Base-by-base conservation (phyloP, 345 rosid species). In the Eucalyptus urophylla region DNA sequence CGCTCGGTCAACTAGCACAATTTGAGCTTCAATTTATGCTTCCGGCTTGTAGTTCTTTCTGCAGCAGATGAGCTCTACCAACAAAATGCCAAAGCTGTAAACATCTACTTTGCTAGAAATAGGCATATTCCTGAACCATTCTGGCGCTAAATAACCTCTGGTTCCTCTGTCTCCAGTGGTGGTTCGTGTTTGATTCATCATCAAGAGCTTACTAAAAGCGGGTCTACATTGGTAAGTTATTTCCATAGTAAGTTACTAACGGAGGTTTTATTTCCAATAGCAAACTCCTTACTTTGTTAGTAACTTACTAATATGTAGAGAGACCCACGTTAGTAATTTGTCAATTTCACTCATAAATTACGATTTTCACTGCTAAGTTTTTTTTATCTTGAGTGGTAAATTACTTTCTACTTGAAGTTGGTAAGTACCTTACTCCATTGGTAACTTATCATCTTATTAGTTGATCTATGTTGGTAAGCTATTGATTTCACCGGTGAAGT, bases 61-160 rank as follows among this genome's bases (percentile, higher is more conserved):
- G 19, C 86, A 67, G 72, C 89, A 81, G 15, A 92, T 51, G 54
- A 51, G 54, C 21, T 51, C 54, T 51, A 6, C 54, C 54, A 51
- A 51, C 21, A 90, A 49, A 17, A 90, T 72, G 11, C 91, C 93
- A 49, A 90, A 90, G 72, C 93, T 90, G 62, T 89, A 89, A 27
- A 90, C 91, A 54, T 92, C 93, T n/a, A 87, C 92, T 88, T 92
- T 92, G 40, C 40, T 88, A 13, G 92, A 89, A 62, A 91, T 60
- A 65, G 86, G 88, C 56, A 50, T 37, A 89, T 67, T 88, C 67
- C 80, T 24, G 47, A 86, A 86, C 91, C 90, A 90, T 49, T 90
- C 89, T 67, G 69, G 90, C 6, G 56, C 91, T 27, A 86, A 45
- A 37, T 90, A 86, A n/a, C 90, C 91, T 58, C 24, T 40, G 2